Base-by-base conservation (phyloP, 2,329 filamentous ascomycete species). In the Colletotrichum cuscutae region DNA sequence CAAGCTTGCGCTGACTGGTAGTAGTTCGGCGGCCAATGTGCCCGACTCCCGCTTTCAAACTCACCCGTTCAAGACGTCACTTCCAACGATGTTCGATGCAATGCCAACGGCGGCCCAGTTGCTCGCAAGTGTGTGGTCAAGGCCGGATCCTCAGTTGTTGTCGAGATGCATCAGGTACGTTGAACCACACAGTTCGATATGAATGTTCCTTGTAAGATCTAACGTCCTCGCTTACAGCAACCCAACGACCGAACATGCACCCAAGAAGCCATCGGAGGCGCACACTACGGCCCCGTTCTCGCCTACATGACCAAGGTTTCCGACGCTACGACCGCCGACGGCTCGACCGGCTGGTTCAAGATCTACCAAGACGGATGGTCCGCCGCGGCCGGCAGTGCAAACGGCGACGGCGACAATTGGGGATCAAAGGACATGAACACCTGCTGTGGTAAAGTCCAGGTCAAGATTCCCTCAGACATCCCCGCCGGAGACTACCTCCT, bases 401-500 rank as follows among this genome's bases (percentile, higher is more conserved):
- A 84, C 54, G 84, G 85, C 15, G 69, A 67, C 13, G 64, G 62
- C 6, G 65, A 74, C 28, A 62, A 65, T 32, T 75, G 73, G 73
- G 73, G 71, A 6, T 68, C 72, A 11, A 73, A 75, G 56, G 65
- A 71, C 56, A 66, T 75, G 63, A 75, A 75, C 67, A 62, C 54
- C 28, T 71, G 67, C 61, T 75, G 73, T 42, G 71, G 73, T 22
- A 65, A 65, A 13, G 64, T 74, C 22, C 53, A 65, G 15, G 42
- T 75, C 26, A 64, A 62, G 54, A 86, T 89, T 65, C 87, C 88
- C 8, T 71, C 77, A 4, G 82, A 82, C 68, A 82, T 89, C 53
- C 83, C 82, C 13, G 77, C 85, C 7, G 88, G 88, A 49, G 84
- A 88, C 76, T 89, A 89, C 77, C 85, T 89, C 54, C 81, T 89